phyloP scores from a whole-genome alignment of 2,329 filamentous ascomycete species.

The Claviceps arundinis region DNA sequence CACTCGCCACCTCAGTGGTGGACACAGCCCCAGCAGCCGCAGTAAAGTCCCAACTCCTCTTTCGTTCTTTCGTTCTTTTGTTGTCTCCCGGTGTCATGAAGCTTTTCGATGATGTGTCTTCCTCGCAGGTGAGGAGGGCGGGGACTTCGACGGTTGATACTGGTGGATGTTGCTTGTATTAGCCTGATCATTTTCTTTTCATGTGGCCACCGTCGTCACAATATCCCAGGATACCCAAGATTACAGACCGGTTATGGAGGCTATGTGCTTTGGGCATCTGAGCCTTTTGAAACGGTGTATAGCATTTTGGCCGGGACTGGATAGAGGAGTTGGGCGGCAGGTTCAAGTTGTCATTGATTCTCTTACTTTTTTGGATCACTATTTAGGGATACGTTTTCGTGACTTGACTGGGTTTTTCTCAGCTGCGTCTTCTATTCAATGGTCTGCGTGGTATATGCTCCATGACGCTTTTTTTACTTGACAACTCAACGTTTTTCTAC shows the following conservation, averaged over 20 bases:
- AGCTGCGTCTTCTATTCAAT: neutral
- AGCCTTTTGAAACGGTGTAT: constrained; percentile 18
- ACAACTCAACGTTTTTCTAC: too few relatives aligned
- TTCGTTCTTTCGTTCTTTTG: neutral
- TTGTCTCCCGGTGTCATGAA: neutral
- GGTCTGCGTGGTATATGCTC: neutral
- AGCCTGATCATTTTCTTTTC: constrained; percentile 11
- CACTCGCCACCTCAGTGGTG: constrained; percentile 50
- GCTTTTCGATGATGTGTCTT: neutral
- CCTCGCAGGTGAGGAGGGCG: neutral
- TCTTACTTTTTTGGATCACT: neutral
- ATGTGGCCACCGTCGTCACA: constrained; percentile 14
- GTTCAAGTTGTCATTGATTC: constrained; percentile 5
- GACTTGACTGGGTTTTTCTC: neutral
- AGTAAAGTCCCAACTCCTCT: constrained; percentile 11
- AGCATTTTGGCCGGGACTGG: constrained; percentile 21
- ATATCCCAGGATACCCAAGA: constrained; percentile 23
- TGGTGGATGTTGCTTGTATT: neutral
- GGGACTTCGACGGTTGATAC: neutral
- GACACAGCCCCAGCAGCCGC: constrained; percentile 36
- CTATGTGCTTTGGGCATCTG: constrained; percentile 20
- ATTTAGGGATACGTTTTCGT: neutral
- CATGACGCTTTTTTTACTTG: neutral
- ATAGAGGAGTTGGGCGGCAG: constrained; percentile 26
- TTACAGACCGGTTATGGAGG: constrained; percentile 21